phyloP scores from a whole-genome alignment of 768 basidiomycete genomes.

The Omphalotus guepiniiformis region DNA sequence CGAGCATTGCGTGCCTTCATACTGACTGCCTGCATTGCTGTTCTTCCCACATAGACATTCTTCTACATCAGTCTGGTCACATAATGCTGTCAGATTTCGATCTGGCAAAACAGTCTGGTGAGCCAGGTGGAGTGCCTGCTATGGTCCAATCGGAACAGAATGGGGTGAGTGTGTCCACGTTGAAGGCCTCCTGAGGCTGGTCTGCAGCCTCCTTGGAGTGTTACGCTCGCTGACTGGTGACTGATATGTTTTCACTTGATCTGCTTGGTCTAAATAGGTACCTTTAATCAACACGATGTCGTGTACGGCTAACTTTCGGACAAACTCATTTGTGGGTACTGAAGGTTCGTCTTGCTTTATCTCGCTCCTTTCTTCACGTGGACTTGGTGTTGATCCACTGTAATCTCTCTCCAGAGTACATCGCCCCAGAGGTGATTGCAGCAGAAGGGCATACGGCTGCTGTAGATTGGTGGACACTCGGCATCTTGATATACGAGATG shows the following conservation, averaged over 20 bases:
- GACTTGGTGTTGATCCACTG: constrained; percentile 21
- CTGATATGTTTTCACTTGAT: background rate
- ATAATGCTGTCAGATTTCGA: constrained; percentile 99
- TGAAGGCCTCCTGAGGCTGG: too few species aligned
- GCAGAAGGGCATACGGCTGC: constrained; percentile 96
- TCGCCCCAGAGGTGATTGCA: constrained; percentile 97
- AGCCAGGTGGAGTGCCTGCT: constrained; percentile 80
- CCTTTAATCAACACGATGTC: constrained; percentile 96
- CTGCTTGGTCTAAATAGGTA: constrained; percentile 59
- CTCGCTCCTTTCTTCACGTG: constrained; percentile 11
- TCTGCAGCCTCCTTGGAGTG: too few species aligned
- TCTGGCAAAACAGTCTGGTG: constrained; percentile 91
- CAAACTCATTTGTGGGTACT: constrained; percentile 98
- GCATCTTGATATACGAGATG: constrained; percentile 99
- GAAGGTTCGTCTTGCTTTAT: constrained; percentile 61
- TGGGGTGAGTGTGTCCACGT: constrained; percentile 57
- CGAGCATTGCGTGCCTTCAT: background rate
- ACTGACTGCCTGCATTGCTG: background rate
- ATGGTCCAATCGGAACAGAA: constrained; percentile 86
- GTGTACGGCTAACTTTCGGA: constrained; percentile 96
- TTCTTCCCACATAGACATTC: constrained; percentile 63
- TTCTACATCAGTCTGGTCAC: constrained; percentile 96
- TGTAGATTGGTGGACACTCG: constrained; percentile 99
- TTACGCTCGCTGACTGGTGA: constrained; percentile 1
- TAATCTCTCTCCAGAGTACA: constrained; percentile 71